Percentiles rank a stretch among this genome's conserved stretches.
Evolutionary conservation across 768 basidiomycete genomes (phyloP).

Genomic region (Sarcodon aspratus): DNA sequence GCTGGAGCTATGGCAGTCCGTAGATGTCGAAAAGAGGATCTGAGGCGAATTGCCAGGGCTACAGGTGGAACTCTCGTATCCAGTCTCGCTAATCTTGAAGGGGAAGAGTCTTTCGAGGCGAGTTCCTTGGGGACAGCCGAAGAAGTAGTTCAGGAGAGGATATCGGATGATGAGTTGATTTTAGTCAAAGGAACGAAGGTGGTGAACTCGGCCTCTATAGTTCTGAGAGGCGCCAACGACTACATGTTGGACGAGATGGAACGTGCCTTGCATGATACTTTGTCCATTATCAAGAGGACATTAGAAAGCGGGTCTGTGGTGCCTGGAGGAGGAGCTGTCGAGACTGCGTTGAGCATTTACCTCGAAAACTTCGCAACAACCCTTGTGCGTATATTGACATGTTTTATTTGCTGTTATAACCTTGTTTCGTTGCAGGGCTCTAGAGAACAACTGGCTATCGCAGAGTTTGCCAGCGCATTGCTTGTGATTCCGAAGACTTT

Average conservation of each 20-base stretch:
- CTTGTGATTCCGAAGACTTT: constrained; percentile 95
- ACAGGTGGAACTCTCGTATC: constrained; percentile 92
- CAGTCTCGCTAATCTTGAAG: constrained; percentile 90
- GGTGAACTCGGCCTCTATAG: constrained; percentile 85
- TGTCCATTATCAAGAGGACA: constrained; percentile 94
- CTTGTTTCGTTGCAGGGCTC: constrained; percentile 58
- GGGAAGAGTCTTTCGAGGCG: constrained; percentile 95
- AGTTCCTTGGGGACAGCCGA: constrained; percentile 86
- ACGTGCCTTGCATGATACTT: constrained; percentile 84
- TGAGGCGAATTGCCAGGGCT: constrained; percentile 92
- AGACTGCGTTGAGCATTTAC: constrained; percentile 94
- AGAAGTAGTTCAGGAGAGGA: constrained; percentile 93
- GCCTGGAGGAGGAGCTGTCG: constrained; percentile 95
- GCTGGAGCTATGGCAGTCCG: constrained; percentile 98
- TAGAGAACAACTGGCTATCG: constrained; percentile 95
- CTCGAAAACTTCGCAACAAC: constrained; percentile 98
- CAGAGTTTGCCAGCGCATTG: constrained; percentile 92
- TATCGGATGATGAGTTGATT: constrained; percentile 97
- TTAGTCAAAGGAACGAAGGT: constrained; percentile 96
- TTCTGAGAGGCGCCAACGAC: constrained; percentile 95
- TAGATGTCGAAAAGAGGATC: constrained; percentile 94
- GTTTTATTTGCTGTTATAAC: background rate
- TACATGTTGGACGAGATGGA: constrained; percentile 99
- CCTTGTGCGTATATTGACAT: constrained; percentile 43
- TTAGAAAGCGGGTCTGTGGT: constrained; percentile 93